Base-by-base conservation (phyloP, 805 yeast genomes). In the Metschnikowia matae region DNA sequence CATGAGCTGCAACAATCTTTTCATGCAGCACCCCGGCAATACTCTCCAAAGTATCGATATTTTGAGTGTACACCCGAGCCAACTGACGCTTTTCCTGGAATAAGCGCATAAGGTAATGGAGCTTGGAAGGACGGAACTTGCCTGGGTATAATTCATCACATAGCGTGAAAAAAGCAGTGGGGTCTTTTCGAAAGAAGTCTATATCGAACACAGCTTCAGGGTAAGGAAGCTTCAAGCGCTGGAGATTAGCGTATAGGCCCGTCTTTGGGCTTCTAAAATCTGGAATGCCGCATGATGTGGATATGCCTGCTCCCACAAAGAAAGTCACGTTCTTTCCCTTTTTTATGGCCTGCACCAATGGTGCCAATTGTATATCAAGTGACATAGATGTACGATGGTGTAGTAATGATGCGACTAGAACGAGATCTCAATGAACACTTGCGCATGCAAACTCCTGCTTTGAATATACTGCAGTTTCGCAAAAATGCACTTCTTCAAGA, bases 131-230 rank as follows among this genome's bases (percentile, higher is more conserved):
- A 29, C 79, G 67, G 62, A 84, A 92, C 55, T 85, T 84, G 0
- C 96, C 96, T 0, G 99, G 99, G 60, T 84, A 89, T 46, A 92
- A 70, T 59, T 90, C 97, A 14, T 80, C 80, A 0, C 96, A 95
- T 47, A 92, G 72, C 0, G 87, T 81, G 62, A 87, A 90, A 62
- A 92, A 92, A 0, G 97, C 94, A 52, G 80, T 75, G 0, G 98
- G 98, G 47, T 80, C 78, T 49, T 85, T 74, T 42, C 77, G 70
- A 67, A 89, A 89, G 64, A 80, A 92, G 17, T 84, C 91, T 39
- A 92, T 84, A 62, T 91, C 97, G 64, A 92, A 92, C 1, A 92
- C 97, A 0, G 97, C 97, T 63, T 92, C 99, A 0, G 97, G 94
- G 64, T 81, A 90, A 5, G 98, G 98, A 44, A 92, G 71, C 34